These are phyloP conservation scores for Haplosporangium gracile DNA, from an alignment of 192 early-diverging fungal species.

Conservation along the genomic window DNA sequence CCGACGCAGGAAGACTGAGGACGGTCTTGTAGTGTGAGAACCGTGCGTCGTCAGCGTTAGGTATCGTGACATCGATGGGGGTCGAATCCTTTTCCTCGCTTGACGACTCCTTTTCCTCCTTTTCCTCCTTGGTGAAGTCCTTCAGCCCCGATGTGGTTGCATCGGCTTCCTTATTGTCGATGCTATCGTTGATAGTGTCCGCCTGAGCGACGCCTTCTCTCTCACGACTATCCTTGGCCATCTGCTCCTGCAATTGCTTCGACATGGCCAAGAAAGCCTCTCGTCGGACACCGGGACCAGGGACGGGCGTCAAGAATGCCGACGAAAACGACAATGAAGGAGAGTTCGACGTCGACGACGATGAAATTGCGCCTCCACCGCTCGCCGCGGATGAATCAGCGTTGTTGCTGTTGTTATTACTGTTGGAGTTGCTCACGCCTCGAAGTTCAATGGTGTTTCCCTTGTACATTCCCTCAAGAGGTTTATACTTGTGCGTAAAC, in stretches of 20 bases:
- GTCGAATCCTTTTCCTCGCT: background rate
- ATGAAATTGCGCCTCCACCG: background rate
- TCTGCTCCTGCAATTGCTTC: slow-evolving; percentile 48
- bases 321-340: slow-evolving; percentile 32
- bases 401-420: background rate
- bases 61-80: background rate
- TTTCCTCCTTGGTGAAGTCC: background rate
- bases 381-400: background rate
- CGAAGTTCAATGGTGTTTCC: slow-evolving; percentile 22
- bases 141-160: background rate
- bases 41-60: background rate
- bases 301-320: slow-evolving; percentile 13
- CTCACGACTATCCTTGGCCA: slow-evolving; percentile 24
- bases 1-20: slow-evolving; percentile 32
- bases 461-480: slow-evolving; percentile 5
- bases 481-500: slow-evolving; percentile 52
- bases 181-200: background rate
- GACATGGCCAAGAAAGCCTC: slow-evolving; percentile 52
- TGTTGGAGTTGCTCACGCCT: background rate
- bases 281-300: slow-evolving; percentile 11
- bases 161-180: background rate
- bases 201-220: background rate
- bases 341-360: background rate
- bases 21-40: slow-evolving; percentile 37
- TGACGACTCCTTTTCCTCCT: background rate